Evolutionary conservation across 306 rosid species (phyloP), one percentile per base, ranked within the genome.

Genomic region (Cicer arietinum): DNA sequence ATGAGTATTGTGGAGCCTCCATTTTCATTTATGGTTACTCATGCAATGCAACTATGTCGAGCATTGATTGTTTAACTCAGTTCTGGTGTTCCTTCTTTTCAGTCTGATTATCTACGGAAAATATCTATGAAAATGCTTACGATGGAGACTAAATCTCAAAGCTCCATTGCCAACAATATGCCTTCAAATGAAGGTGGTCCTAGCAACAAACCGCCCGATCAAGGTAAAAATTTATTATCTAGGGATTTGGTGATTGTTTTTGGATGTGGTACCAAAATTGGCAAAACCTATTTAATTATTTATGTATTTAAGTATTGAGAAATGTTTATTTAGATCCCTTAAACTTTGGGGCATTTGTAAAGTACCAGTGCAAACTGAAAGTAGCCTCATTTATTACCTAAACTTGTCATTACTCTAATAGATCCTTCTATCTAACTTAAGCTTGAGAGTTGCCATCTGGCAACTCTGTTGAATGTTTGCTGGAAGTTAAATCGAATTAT

Each of bases 71-170:
- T 45, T 48, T 76, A 65, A 53, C 17, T 39, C 1, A 6, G 25
- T 52, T 61, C 39, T 41, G 18, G 18, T 73, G 47, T 51, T 70
- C 58, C 20, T 18, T 48, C 12, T 64, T 81, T 74, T 64, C 81
- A 85, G 88, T 30, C 75, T 57, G 85, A 85, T 78, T 85, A 85
- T 75, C 68, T 85, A 11, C 65, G 77, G 57, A 75, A 75, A 78
- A 85, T 85, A 57, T 70, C 84, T 51, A 6, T 74, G 79, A 81
- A 75, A 69, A 85, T 85, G 85, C 77, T 81, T 25, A 74, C 81
- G 10, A 84, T 84, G 94, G 97, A 89, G 77, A 78, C 35, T 16
- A 89, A 77, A 80, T 80, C 92, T 60, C 91, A 85, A 84, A 82
- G 40, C 41, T 8, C 85, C 11, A 44, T 76, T 59, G 75, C 75